A percentile compares a stretch with the other conserved stretches of the same genome.
Evolutionary conservation across 2,329 filamentous ascomycete genomes (phyloP).

Genomic region (Shiraia sp.): DNA sequence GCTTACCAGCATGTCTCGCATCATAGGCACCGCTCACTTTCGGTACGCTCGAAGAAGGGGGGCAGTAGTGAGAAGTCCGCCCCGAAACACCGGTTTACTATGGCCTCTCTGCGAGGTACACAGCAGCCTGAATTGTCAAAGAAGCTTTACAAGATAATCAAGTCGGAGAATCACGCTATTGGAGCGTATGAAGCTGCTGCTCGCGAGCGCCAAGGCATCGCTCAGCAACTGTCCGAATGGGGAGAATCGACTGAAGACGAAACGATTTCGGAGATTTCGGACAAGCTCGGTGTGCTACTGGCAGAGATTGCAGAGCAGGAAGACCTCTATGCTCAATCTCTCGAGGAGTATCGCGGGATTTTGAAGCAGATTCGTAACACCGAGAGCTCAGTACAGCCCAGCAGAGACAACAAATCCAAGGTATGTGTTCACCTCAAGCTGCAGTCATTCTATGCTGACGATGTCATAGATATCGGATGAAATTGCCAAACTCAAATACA

Average conservation of each 20-base stretch:
- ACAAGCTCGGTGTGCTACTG: conserved; percentile 92
- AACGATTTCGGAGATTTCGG: conserved; percentile 82
- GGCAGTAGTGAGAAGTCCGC: conserved; percentile 47
- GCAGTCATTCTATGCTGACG: background rate
- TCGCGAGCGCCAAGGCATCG: conserved; percentile 81
- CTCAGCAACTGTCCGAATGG: conserved; percentile 93
- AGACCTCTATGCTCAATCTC: conserved; percentile 78
- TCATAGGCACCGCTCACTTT: conserved; percentile 72
- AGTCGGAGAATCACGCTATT: conserved; percentile 89
- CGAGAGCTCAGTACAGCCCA: conserved; percentile 92
- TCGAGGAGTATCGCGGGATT: conserved; percentile 81
- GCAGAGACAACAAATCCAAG: conserved; percentile 82
- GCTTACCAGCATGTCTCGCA: conserved; percentile 34
- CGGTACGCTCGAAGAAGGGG: conserved; percentile 68
- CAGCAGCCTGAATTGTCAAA: conserved; percentile 87
- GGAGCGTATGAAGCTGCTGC: conserved; percentile 81
- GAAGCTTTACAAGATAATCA: conserved; percentile 89
- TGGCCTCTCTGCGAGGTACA: conserved; percentile 82
- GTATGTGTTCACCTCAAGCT: conserved; percentile 25
- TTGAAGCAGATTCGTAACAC: conserved; percentile 95
- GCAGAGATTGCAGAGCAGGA: conserved; percentile 95
- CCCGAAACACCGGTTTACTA: conserved; percentile 74
- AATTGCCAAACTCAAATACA: conserved; percentile 87
- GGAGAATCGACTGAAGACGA: conserved; percentile 90
- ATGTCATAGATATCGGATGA: conserved; percentile 73